Base-by-base conservation (phyloP, 306 rosid species). In the Abrus pulchellus region DNA sequence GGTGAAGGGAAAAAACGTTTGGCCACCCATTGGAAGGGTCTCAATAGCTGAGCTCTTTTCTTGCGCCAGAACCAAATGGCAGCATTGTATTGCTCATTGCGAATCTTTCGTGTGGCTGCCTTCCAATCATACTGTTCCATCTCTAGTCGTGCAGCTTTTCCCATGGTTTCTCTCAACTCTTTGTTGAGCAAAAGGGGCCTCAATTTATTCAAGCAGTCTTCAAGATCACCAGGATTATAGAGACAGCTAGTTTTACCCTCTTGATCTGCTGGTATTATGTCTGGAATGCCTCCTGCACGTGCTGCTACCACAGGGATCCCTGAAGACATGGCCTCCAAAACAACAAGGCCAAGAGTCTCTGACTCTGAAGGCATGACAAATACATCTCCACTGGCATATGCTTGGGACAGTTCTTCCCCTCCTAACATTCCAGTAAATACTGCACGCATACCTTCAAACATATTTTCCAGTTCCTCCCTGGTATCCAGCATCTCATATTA, bases 61-160 rank as follows among this genome's bases (percentile, higher is more conserved):
- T 90, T 92, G 84, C 91, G 94, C 99, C 99, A 96, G 87, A 92
- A 96, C 99, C 99, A 96, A 75, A 92, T 92, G 61, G 99, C 99
- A 3, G 97, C 94, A 14, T 84, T 92, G 89, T 96, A 96, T 61
- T 96, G 93, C 69, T 96, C 97, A 0, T 96, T 88, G 68, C 99
- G 97, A 40, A 96, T 91, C 9, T 33, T 83, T 47, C 80, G 84
- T 0, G 99, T 96, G 64, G 99, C 99, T 1, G 97, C 98, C 86
- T 76, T 96, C 99, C 99, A 96, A 73, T 91, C 97, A 34, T 74
- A 92, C 86, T 96, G 92, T 82, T 96, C 99, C 94, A 87, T 93
- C 86, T 96, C 99, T 57, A 68, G 38, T 0, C 99, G 97, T 0
- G 99, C 97, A 1, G 99, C 93, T 78, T 77, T 86, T 63, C 97